Evolutionary conservation across 768 basidiomycete genomes (phyloP).

Genomic region (Xanthoconium purpureum): DNA sequence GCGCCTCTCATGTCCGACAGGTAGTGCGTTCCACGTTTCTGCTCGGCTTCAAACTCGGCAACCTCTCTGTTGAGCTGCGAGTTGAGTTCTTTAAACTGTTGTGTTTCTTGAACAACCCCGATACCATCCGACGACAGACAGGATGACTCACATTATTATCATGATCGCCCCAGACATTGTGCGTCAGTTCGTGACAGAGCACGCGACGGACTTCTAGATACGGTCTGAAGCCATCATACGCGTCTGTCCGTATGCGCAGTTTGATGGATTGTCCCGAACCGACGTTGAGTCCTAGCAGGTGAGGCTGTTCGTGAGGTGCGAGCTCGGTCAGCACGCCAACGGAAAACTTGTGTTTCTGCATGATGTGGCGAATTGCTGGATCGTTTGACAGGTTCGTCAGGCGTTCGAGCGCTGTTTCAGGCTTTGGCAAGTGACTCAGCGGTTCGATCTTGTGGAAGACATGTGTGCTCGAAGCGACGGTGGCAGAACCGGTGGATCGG

Average conservation of each 20-base stretch:
- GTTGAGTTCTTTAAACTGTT: slow-evolving; percentile 69
- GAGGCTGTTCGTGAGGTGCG: slow-evolving; percentile 72
- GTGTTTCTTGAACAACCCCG: background rate
- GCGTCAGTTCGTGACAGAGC: slow-evolving; percentile 74
- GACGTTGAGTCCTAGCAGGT: slow-evolving; percentile 66
- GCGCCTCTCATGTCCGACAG: slow-evolving; percentile 36
- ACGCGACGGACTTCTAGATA: slow-evolving; percentile 66
- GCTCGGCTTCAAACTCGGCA: slow-evolving; percentile 58
- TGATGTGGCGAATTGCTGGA: slow-evolving; percentile 65
- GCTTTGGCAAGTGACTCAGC: slow-evolving; percentile 61
- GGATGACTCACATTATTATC: slow-evolving; percentile 59
- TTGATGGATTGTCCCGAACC: slow-evolving; percentile 62
- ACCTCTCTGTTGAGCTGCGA: slow-evolving; percentile 74
- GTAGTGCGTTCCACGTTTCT: slow-evolving; percentile 50
- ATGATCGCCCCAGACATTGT: slow-evolving; percentile 73
- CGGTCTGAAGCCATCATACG: slow-evolving; percentile 66
- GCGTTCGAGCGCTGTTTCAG: slow-evolving; percentile 51
- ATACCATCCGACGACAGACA: background rate
- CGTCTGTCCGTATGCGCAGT: slow-evolving; percentile 64
- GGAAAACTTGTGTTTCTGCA: slow-evolving; percentile 65
- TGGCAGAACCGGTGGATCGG: slow-evolving; percentile 50
- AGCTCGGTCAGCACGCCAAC: slow-evolving; percentile 74
- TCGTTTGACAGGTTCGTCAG: slow-evolving; percentile 64
- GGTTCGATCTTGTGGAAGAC: slow-evolving; percentile 65
- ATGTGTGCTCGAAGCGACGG: slow-evolving; percentile 42